Conservation (phyloP, 805 yeast genomes). For the Wickerhamomyces bisporus region DNA sequence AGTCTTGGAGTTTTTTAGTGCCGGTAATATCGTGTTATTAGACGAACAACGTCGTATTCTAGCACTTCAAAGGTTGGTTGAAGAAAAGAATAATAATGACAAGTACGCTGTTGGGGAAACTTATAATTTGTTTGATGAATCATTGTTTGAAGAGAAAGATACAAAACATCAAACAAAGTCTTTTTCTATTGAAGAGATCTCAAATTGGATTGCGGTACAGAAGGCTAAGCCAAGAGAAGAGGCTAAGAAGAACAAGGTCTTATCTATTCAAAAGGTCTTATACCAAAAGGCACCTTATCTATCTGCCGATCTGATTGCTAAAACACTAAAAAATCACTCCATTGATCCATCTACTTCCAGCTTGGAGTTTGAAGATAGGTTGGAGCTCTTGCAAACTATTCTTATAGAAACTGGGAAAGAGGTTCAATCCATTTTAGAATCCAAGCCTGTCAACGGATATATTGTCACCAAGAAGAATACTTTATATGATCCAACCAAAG, state of each 20-base stretch:
- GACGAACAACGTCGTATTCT: slow-evolving; percentile 65
- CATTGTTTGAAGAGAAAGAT: slow-evolving; percentile 33
- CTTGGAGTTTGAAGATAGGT: slow-evolving; percentile 23
- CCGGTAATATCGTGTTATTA: slow-evolving; percentile 81
- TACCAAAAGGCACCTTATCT: slow-evolving; percentile 67
- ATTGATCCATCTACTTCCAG: slow-evolving; percentile 42
- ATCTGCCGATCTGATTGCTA: slow-evolving; percentile 73
- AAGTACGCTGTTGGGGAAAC: slow-evolving; percentile 70
- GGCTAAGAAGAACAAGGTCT: slow-evolving; percentile 38
- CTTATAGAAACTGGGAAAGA: slow-evolving; percentile 43
- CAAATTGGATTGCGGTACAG: slow-evolving; percentile 23
- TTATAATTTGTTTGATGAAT: slow-evolving; percentile 56
- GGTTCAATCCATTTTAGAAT: slow-evolving; percentile 32
- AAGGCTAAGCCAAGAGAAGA: slow-evolving; percentile 5
- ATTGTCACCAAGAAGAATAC: slow-evolving; percentile 61
- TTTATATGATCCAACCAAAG: slow-evolving; percentile 36
- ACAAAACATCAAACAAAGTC: slow-evolving; percentile 5
- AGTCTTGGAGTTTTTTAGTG: slow-evolving; percentile 90
- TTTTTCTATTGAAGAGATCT: slow-evolving; percentile 14
- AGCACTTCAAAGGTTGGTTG: slow-evolving; percentile 72
- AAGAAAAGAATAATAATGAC: slow-evolving; percentile 60
- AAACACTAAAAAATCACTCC: slow-evolving; percentile 40
- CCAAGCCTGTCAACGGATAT: slow-evolving; percentile 45
- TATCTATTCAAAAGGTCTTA: slow-evolving; percentile 64
- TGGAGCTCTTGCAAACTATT: slow-evolving; percentile 33